Evolutionary conservation across 495 filamentous ascomycete genomes (phyloP).

Genomic region (Immersiella caudata): DNA sequence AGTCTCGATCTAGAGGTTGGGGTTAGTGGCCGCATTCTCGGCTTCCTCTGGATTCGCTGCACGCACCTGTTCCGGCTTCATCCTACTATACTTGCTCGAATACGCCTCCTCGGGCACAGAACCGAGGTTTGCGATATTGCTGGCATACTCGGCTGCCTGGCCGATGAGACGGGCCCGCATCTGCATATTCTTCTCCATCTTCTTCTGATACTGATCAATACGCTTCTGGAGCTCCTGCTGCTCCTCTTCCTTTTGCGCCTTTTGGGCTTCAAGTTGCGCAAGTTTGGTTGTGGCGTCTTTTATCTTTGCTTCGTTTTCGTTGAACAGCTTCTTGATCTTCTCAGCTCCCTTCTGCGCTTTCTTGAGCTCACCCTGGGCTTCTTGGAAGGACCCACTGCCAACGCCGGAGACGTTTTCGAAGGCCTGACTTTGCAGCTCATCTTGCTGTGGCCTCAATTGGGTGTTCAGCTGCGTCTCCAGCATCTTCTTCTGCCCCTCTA

Average conservation of each 20-base stretch:
- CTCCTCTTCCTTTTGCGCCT: conserved; percentile 64
- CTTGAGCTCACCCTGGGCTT: conserved; percentile 80
- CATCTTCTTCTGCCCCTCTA: conserved; percentile 74
- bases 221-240: conserved; percentile 75
- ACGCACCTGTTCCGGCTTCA: conserved; percentile 70
- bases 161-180: conserved; percentile 77
- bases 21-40: too few relatives aligned
- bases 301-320: conserved; percentile 70
- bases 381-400: conserved; percentile 69
- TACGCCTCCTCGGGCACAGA: conserved; percentile 87
- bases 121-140: conserved; percentile 90
- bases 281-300: conserved; percentile 65
- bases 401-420: conserved; percentile 64
- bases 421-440: conserved; percentile 80
- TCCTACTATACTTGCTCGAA: conserved; percentile 84
- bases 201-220: conserved; percentile 87
- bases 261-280: conserved; percentile 62
- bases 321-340: conserved; percentile 65
- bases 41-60: too few relatives aligned
- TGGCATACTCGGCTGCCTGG: conserved; percentile 74
- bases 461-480: conserved; percentile 85
- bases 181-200: conserved; percentile 87
- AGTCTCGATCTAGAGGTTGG: conserved; percentile 63
- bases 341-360: conserved; percentile 64
- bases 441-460: conserved; percentile 80